These are phyloP conservation scores for Cyclotella cryptica DNA, from an alignment of 108 stramenopile species.

Conservation along the genomic window DNA sequence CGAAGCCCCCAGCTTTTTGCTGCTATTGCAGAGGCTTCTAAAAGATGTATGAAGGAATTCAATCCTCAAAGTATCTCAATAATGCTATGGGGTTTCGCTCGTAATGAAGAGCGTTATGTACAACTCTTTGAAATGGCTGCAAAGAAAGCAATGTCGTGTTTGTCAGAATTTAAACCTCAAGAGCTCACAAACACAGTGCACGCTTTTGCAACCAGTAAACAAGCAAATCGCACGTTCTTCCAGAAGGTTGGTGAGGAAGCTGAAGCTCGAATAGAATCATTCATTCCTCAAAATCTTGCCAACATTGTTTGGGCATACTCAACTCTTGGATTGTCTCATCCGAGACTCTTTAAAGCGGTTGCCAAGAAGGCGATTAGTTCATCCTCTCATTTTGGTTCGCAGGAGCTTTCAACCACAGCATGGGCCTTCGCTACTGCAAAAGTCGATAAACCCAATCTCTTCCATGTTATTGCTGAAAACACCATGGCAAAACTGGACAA, in stretches of 20 bases:
- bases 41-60: background rate
- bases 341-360: slow-evolving; percentile 5
- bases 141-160: background rate
- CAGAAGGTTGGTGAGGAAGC: background rate
- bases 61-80: slow-evolving; percentile 3
- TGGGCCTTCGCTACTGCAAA: slow-evolving; percentile 10
- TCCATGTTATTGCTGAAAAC: background rate
- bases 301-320: slow-evolving; percentile 10
- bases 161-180: background rate
- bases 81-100: slow-evolving; percentile 2
- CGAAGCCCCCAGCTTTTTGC: background rate
- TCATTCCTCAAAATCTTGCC: slow-evolving; percentile 8
- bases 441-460: background rate
- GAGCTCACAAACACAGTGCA: background rate
- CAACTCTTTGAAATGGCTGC: background rate
- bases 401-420: slow-evolving; percentile 6
- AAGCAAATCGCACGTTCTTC: background rate
- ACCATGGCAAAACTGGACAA: background rate
- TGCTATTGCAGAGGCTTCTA: background rate
- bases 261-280: background rate
- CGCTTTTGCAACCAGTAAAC: background rate
- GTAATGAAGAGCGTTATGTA: background rate
- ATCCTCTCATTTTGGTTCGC: slow-evolving; percentile 1
- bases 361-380: background rate
- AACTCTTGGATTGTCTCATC: background rate